Evolutionary conservation across 495 filamentous ascomycete species (phyloP), one percentile per base, ranked within the genome.

Genomic region (Aspergillus homomorphus): DNA sequence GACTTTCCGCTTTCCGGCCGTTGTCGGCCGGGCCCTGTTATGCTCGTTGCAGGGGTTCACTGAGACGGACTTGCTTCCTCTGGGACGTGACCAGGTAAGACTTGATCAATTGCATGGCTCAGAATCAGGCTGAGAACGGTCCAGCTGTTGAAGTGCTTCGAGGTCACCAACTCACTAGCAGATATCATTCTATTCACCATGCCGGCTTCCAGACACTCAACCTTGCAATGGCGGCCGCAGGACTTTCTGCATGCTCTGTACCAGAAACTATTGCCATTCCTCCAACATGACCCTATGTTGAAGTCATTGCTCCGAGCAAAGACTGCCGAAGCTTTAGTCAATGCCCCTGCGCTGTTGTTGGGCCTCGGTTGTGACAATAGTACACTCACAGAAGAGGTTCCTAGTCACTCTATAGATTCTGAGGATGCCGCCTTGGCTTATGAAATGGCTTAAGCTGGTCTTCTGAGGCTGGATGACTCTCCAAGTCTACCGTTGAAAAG

Each of bases 1-100:
- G 80, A 86, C 80, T 0, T 87, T 92, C 65, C 79, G 79, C 33
- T 89, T 85, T 60, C 88, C 88, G 1, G 80, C 89, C 22, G 83
- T 87, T 54, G 84, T 90, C 49, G 79, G 88, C 22, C 79, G 84
- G 41, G 87, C 90, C 62, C 72, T 94, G 7, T 72, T 92, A 21
- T 76, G 80, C 38, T 58, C 68, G 1, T 53, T 73, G 26, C 62
- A 59, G 15, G 52, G 51, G 0, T 71, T 71, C 20, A 60, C 65
- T 2, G 58, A 71, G 16, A 50, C 59, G 0, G 70, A 73, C 50
- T 58, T 73, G 51, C 48, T 73, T 4, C 70, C 70, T 4, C 30
- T 73, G 42, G 70, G 70, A 15, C 63, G 70, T 23, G 70, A 73
- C 33, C 70, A 73, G 64, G 70, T 69, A 46, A 38, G 63, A 61